Conservation (phyloP, 495 filamentous ascomycete genomes). For the Penicillium salamii region DNA sequence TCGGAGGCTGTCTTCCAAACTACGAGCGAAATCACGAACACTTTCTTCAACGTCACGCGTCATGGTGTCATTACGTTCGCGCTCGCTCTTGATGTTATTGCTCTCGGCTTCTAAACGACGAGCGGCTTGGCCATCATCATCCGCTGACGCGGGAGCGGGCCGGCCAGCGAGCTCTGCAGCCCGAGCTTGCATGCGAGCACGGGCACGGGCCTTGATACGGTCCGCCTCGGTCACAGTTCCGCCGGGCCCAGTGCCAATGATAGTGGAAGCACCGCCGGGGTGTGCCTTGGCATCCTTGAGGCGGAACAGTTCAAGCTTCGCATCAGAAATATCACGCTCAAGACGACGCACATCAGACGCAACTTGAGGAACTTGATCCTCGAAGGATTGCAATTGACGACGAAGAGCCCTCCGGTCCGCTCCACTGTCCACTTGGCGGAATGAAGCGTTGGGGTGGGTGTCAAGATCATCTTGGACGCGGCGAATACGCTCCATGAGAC, state of each 20-base stretch:
- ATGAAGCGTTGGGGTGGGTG: constrained; percentile 74
- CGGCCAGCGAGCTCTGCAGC: constrained; percentile 88
- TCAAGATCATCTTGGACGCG: constrained; percentile 98
- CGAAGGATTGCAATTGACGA: constrained; percentile 81
- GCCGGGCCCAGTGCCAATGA: constrained; percentile 91
- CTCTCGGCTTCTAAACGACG: constrained; percentile 86
- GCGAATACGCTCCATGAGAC: constrained; percentile 87
- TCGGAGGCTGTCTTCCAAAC: constrained; percentile 83
- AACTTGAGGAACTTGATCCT: constrained; percentile 86
- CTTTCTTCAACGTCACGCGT: constrained; percentile 95
- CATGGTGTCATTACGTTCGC: constrained; percentile 94
- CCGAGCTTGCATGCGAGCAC: constrained; percentile 97
- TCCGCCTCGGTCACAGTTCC: constrained; percentile 91
- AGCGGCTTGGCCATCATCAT: constrained; percentile 72
- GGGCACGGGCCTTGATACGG: constrained; percentile 88
- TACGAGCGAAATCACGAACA: constrained; percentile 80
- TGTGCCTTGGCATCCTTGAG: constrained; percentile 90
- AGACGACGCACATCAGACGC: constrained; percentile 88
- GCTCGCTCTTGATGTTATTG: constrained; percentile 72
- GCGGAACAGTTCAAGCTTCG: constrained; percentile 90
- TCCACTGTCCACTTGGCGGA: constrained; percentile 73
- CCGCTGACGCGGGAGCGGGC: constrained; percentile 57
- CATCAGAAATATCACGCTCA: constrained; percentile 89
- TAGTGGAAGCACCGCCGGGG: constrained; percentile 74
- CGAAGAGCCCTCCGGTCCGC: constrained; percentile 82